Evolutionary conservation across 768 basidiomycete species (phyloP).

Genomic region (Chalciporus pseudorubinellus): DNA sequence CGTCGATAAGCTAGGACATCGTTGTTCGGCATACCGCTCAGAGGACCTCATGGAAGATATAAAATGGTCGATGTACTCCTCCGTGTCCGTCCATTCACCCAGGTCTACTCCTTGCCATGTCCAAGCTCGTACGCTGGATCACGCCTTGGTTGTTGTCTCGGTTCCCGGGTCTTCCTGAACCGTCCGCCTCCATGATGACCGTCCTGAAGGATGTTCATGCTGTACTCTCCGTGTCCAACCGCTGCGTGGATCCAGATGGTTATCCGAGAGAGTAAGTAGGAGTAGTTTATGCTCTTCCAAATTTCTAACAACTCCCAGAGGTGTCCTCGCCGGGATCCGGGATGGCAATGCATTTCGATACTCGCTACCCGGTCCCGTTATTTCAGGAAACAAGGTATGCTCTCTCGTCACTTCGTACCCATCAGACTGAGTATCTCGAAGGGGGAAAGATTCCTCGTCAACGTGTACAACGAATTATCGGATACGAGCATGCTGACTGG

Average conservation of each 20-base stretch:
- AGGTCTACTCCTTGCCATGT: not conserved
- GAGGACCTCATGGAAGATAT: not conserved
- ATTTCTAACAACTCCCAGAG: slow-evolving; percentile 7
- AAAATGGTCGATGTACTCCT: not conserved
- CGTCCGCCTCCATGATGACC: not conserved
- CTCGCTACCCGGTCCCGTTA: slow-evolving; percentile 39
- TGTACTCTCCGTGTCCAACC: slow-evolving; percentile 1
- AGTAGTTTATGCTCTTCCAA: too few relatives aligned
- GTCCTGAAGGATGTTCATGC: not conserved
- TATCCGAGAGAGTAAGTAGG: slow-evolving; percentile 9
- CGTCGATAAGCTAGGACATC: not conserved
- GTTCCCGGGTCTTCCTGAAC: not conserved
- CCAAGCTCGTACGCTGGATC: not conserved
- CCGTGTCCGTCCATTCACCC: not conserved
- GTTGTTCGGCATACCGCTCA: too few relatives aligned
- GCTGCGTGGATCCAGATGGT: slow-evolving; percentile 13
- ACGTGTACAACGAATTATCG: slow-evolving; percentile 16
- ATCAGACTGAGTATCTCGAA: not conserved
- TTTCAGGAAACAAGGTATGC: slow-evolving; percentile 37
- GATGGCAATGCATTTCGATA: slow-evolving; percentile 6
- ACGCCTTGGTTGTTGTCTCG: not conserved
- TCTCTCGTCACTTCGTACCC: not conserved
- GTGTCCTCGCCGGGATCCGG: slow-evolving; percentile 35
- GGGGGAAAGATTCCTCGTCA: slow-evolving; percentile 20
- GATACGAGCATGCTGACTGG: slow-evolving; percentile 20